Evolutionary conservation across 225 moss, liverwort and hornwort genomes (phyloP).

Genomic region (Physcomitrellopsis africana): DNA sequence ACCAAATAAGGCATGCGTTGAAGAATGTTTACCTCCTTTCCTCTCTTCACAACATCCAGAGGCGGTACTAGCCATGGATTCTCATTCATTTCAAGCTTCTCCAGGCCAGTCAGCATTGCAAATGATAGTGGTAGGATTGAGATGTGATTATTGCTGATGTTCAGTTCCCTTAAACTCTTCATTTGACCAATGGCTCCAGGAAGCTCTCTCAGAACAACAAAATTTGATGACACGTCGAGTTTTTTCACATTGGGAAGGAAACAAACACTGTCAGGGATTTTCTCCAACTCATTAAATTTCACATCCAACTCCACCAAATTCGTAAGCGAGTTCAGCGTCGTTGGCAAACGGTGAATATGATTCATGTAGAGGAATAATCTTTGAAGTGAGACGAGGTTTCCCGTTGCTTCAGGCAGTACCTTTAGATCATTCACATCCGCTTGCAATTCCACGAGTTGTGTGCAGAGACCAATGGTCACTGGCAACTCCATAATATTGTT

Average conservation of each 20-base stretch:
- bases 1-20: no score
- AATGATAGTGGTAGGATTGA: conserved; percentile 74
- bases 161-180: conserved; percentile 76
- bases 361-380: conserved; percentile 76
- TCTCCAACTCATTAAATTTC: conserved; percentile 68
- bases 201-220: conserved; percentile 63
- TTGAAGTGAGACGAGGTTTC: conserved; percentile 62
- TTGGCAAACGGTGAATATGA: conserved; percentile 70
- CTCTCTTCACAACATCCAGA: conserved; percentile 47
- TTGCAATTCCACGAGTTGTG: conserved; percentile 68
- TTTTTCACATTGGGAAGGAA: conserved; percentile 58
- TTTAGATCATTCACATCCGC: conserved; percentile 86
- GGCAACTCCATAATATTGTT: conserved; percentile 88
- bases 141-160: conserved; percentile 71
- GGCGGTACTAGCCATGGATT: conserved; percentile 75
- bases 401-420: conserved; percentile 83
- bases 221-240: conserved; percentile 87
- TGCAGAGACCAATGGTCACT: conserved; percentile 75
- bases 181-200: conserved; percentile 77
- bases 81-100: conserved; percentile 64
- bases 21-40: conserved; percentile 52
- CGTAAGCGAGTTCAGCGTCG: conserved; percentile 74
- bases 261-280: conserved; percentile 79
- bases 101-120: conserved; percentile 73
- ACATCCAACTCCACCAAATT: conserved; percentile 75